Percentiles rank a stretch among this genome's conserved stretches.
These are phyloP conservation scores for Fusarium napiforme DNA, from an alignment of 2,329 filamentous ascomycete species.

Conservation along the genomic window DNA sequence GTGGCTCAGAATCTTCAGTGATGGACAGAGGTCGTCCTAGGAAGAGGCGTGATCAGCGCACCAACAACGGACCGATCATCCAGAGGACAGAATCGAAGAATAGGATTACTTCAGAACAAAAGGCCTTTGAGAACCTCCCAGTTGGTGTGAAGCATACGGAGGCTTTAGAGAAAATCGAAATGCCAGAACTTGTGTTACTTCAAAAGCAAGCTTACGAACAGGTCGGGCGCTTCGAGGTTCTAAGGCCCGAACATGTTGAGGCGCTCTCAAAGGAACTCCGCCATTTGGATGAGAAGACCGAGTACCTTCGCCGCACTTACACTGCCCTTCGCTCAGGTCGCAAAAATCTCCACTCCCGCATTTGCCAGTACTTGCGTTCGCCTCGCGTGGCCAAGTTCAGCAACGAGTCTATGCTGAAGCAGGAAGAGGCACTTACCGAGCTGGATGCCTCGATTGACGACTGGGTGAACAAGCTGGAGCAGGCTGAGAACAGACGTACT, in stretches of 20 bases:
- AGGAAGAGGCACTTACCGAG: conserved; percentile 82
- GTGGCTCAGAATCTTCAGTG: conserved; percentile 66
- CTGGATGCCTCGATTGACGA: conserved; percentile 83
- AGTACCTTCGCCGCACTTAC: conserved; percentile 82
- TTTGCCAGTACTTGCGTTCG: conserved; percentile 80
- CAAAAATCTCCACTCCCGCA: conserved; percentile 79
- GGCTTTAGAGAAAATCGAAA: conserved; percentile 59
- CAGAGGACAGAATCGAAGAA: conserved; percentile 57
- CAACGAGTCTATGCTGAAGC: conserved; percentile 78
- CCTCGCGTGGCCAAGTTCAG: conserved; percentile 77
- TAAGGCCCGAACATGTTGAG: conserved; percentile 71
- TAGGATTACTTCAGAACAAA: conserved; percentile 63
- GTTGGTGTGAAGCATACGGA: conserved; percentile 66
- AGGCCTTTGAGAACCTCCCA: conserved; percentile 70
- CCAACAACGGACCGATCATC: conserved; percentile 50
- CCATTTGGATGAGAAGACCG: conserved; percentile 79
- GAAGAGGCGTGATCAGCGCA: conserved; percentile 60
- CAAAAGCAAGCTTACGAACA: conserved; percentile 71
- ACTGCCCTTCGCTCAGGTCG: conserved; percentile 79
- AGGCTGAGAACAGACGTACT: conserved; percentile 80
- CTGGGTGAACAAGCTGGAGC: conserved; percentile 83
- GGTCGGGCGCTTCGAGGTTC: conserved; percentile 72
- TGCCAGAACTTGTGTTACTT: conserved; percentile 61
- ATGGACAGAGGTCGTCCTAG: conserved; percentile 71
- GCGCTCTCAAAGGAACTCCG: conserved; percentile 77